Evolutionary conservation across 345 rosid species (phyloP).

Genomic region (Linum lewisii): DNA sequence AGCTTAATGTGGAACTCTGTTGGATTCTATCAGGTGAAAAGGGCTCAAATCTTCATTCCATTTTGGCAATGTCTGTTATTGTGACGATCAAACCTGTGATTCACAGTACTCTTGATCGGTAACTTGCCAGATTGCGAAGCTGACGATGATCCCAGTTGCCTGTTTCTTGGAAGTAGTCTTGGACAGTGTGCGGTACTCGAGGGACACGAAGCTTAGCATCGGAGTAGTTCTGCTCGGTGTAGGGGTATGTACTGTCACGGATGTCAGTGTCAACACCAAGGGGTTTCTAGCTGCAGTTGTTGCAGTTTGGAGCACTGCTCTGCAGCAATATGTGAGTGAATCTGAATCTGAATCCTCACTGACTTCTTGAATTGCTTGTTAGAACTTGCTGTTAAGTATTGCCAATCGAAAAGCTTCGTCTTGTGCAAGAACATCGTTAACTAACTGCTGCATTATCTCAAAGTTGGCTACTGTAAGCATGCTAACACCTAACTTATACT

Average conservation of each 20-base stretch:
- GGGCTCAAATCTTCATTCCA: constrained; percentile 4
- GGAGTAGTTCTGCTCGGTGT: constrained; percentile 85
- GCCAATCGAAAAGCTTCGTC: too few species aligned
- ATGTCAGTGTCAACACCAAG: constrained; percentile 86
- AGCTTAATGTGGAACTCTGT: constrained; percentile 99
- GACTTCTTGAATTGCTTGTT: too few species aligned
- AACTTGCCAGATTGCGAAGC: constrained; percentile 76
- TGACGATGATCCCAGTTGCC: constrained; percentile 97
- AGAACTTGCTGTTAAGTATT: too few species aligned
- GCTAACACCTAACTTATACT: background rate
- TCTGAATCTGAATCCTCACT: too few species aligned
- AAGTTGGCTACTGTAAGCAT: too few species aligned
- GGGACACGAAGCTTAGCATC: constrained; percentile 98
- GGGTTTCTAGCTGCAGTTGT: constrained; percentile 84
- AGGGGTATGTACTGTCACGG: constrained; percentile 96
- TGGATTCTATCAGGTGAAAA: constrained; percentile 97
- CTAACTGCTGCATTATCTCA: background rate
- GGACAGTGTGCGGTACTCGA: constrained; percentile 88
- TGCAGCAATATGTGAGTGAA: constrained; percentile 90
- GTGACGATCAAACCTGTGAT: background rate
- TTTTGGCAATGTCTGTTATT: background rate
- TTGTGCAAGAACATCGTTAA: too few species aligned
- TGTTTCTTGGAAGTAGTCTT: constrained; percentile 87
- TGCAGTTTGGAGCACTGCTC: constrained; percentile 95
- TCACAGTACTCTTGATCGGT: background rate